Evolutionary conservation across 2,329 filamentous ascomycete genomes (phyloP), one percentile per base, ranked within the genome.

Genomic region (Aspergillus pseudoterreus): DNA sequence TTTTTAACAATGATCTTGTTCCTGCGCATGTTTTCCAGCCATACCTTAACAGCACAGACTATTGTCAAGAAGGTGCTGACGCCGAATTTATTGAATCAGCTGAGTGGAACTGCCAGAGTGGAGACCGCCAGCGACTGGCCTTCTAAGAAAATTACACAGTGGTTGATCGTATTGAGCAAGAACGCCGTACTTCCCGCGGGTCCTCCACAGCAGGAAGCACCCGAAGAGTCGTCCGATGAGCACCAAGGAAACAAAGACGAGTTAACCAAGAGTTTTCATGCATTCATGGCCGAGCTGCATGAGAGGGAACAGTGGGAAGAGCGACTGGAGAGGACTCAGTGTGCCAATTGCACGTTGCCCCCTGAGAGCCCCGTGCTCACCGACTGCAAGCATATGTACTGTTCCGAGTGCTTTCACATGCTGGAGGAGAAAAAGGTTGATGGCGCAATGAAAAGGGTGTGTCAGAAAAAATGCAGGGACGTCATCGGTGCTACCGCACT

Each of bases 351-450:
- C 64, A 55, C 60, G 2, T 57, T 61, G 19, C 45, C 63, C 0
- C 77, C 78, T 0, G 57, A 63, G 0, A 56, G 72, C 0, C 70
- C 77, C 0, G 63, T 71, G 9, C 66, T 80, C 27, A 80, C 80
- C 0, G 65, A 72, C 4, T 86, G 83, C 59, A 67, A 71, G 14
- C 82, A 86, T 53, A 63, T 83, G 4, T 82, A 81, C 56, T 86
- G 83, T 63, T 50, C 62, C 1, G 61, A 67, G 0, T 85, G 82
- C 56, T 66, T 81, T 6, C 47, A 45, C 2, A 9, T 3, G 10
- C 46, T 56, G 2, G 33, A 45, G 1, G 36, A 54, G 12, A 35
- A 36, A 27, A 8, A 58, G 61, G 2, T 57, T 61, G 2, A 51
- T 72, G 39, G 54, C 62, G 42, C n/a, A 67, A 0, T 45, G 63